Evolutionary conservation across 148 eudicot species (phyloP).

Genomic region (Pharnaceum exiguum): DNA sequence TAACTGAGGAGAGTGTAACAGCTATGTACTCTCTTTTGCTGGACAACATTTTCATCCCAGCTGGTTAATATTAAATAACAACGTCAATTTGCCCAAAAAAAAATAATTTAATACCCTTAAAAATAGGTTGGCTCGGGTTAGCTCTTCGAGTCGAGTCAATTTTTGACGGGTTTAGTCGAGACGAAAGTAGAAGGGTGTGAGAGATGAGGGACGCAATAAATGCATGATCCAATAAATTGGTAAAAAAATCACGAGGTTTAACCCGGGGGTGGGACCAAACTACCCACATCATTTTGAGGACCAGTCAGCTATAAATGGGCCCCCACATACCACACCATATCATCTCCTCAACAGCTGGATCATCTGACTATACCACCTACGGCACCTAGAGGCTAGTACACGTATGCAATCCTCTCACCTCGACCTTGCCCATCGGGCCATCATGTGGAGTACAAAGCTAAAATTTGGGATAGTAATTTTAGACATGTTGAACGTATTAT

Average conservation of each 20-base stretch:
- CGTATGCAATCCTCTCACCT: neutral
- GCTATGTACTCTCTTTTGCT: no score
- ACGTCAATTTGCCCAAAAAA: no score
- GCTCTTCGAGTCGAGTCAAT: no score
- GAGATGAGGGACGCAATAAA: neutral
- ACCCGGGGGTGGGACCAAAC: neutral
- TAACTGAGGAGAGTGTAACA: no score
- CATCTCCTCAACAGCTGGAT: slow-evolving; percentile 2
- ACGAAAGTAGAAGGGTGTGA: neutral
- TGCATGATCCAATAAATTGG: slow-evolving; percentile 4
- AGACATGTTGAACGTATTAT: no score
- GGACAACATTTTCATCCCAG: no score
- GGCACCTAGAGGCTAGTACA: no score
- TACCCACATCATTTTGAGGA: neutral
- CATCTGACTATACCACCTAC: neutral
- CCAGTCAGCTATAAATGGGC: no score
- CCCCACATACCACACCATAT: neutral
- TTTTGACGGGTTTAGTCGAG: neutral
- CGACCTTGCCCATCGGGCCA: neutral
- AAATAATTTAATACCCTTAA: no score
- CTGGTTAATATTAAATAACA: no score
- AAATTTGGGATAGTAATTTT: no score
- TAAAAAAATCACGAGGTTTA: slow-evolving; percentile 15
- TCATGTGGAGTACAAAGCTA: slow-evolving; percentile 1
- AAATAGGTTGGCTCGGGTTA: no score